Conservation (phyloP, 163 green algal species). For the Scenedesmus sp. region DNA sequence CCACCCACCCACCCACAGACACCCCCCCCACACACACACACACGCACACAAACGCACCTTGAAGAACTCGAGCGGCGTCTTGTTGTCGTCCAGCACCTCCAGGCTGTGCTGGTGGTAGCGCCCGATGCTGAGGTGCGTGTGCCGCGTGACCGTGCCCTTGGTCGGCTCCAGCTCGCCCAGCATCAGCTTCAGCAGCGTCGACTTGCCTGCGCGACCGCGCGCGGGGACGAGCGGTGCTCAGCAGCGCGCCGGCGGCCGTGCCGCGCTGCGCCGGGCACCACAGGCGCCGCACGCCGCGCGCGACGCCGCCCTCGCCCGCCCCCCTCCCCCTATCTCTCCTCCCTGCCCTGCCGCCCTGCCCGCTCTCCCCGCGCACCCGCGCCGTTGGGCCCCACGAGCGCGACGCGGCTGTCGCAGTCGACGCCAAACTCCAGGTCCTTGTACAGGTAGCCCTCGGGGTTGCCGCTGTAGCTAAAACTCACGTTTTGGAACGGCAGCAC, state of each 20-base stretch:
- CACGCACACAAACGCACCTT: no score
- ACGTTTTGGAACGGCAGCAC: constrained; percentile 76
- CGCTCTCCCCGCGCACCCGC: background rate
- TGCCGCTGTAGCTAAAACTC: constrained; percentile 68
- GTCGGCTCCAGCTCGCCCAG: constrained; percentile 85
- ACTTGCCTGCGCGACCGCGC: constrained; percentile 75
- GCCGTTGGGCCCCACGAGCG: constrained; percentile 48
- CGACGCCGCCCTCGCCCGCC: no score
- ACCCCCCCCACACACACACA: no score
- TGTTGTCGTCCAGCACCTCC: constrained; percentile 80
- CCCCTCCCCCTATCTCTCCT: no score
- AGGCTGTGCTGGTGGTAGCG: constrained; percentile 88
- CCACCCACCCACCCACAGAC: no score
- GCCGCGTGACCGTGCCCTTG: constrained; percentile 88
- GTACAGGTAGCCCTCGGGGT: constrained; percentile 64
- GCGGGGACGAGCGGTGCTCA: background rate
- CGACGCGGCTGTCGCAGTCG: constrained; percentile 71
- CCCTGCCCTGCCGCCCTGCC: background rate
- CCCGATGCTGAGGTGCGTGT: constrained; percentile 93
- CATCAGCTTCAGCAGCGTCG: constrained; percentile 98
- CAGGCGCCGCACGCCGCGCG: no score
- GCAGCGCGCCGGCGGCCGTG: no score
- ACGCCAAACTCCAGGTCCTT: constrained; percentile 82
- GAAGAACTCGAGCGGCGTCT: constrained; percentile 83
- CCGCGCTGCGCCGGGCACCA: no score